Conservation (phyloP, 768 basidiomycete species). For the Boletus sp. region DNA sequence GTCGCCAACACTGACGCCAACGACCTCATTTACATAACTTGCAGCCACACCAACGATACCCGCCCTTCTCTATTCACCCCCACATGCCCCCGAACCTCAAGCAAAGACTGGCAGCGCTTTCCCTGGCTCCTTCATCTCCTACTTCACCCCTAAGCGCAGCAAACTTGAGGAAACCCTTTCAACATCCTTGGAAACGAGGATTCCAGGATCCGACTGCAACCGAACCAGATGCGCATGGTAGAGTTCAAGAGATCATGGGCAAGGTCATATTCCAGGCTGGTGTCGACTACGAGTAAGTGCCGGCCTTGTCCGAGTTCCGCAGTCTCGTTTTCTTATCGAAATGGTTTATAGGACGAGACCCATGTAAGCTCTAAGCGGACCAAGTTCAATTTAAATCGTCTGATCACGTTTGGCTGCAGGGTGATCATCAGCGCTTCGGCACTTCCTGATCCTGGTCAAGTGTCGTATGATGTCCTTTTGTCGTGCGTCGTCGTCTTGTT, state of each 20-base stretch:
- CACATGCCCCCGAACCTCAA: conserved; percentile 49
- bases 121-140: conserved; percentile 51
- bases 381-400: neutral
- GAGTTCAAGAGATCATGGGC: conserved; percentile 62
- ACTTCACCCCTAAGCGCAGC: conserved; percentile 32
- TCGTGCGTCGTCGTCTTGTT: conserved; percentile 46
- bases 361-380: conserved; percentile 55
- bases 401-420: conserved; percentile 43
- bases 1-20: neutral
- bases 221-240: conserved; percentile 36
- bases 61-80: neutral
- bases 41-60: neutral
- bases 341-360: conserved; percentile 66
- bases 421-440: conserved; percentile 82
- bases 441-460: conserved; percentile 72
- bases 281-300: conserved; percentile 81
- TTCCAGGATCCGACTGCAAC: conserved; percentile 25
- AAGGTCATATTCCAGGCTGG: conserved; percentile 86
- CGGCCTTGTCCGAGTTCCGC: neutral
- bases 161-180: conserved; percentile 41
- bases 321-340: conserved; percentile 17
- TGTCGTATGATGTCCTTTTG: conserved; percentile 76
- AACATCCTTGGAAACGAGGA: conserved; percentile 52
- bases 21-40: neutral
- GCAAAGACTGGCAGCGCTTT: conserved; percentile 64